phyloP scores from a whole-genome alignment of 495 filamentous ascomycete species.

The Neurospora sp. region DNA sequence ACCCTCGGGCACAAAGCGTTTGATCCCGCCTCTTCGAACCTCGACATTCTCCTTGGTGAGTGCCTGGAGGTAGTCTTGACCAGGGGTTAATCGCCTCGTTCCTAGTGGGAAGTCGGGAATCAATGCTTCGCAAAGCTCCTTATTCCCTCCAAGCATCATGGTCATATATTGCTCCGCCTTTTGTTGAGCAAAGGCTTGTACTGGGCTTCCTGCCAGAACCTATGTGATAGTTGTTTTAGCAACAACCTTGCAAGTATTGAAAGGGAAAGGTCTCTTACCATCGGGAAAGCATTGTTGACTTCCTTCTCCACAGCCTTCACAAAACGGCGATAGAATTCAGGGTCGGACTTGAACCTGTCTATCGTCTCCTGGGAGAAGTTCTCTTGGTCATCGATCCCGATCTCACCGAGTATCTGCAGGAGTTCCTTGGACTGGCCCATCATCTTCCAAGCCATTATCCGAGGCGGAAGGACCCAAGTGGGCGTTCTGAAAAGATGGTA shows the following conservation, averaged over 20 bases:
- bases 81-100: conserved; percentile 59
- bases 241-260: neutral
- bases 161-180: conserved; percentile 35
- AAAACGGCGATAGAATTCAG: conserved; percentile 24
- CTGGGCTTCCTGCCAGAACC: conserved; percentile 24
- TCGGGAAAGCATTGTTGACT: conserved; percentile 36
- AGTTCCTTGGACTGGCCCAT: conserved; percentile 27
- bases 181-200: conserved; percentile 25
- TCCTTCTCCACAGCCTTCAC: conserved; percentile 32
- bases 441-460: conserved; percentile 32
- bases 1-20: conserved; percentile 46
- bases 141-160: conserved; percentile 32
- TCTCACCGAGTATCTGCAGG: conserved; percentile 12
- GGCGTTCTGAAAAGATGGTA: conserved; percentile 46
- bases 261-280: conserved; percentile 20
- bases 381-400: conserved; percentile 25
- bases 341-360: conserved; percentile 35
- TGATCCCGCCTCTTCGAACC: conserved; percentile 47
- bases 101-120: conserved; percentile 57
- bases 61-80: conserved; percentile 56
- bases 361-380: conserved; percentile 35
- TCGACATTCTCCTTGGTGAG: conserved; percentile 50
- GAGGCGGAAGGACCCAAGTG: conserved; percentile 56
- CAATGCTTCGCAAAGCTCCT: conserved; percentile 38
- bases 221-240: conserved; percentile 2